A percentile compares a stretch with the other conserved stretches of the same genome.
phyloP scores from a whole-genome alignment of 805 yeast genomes.

The Candida glaebosa region DNA sequence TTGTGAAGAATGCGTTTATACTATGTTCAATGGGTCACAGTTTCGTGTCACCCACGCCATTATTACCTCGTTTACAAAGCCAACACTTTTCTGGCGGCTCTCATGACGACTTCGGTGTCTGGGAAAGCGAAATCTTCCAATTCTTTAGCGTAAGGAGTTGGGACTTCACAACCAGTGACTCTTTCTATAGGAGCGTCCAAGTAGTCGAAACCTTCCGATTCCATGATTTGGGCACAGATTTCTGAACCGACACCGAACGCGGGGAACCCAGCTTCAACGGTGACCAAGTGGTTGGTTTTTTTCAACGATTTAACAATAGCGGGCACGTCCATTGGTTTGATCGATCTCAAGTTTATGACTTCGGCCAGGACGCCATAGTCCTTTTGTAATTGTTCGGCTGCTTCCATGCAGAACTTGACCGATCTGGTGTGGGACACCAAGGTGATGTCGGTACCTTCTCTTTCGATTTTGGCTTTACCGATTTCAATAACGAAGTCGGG shows the following conservation, averaged over 20 bases:
- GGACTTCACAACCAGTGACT: slow-evolving; percentile 99
- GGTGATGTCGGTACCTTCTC: slow-evolving; percentile 87
- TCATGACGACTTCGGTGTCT: slow-evolving; percentile 82
- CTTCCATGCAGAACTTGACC: slow-evolving; percentile 79
- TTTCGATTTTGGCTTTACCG: slow-evolving; percentile 94
- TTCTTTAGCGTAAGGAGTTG: slow-evolving; percentile 96
- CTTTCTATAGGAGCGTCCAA: slow-evolving; percentile 98
- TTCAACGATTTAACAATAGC: slow-evolving; percentile 83
- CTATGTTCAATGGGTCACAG: no score
- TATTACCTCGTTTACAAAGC: no score
- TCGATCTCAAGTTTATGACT: slow-evolving; percentile 92
- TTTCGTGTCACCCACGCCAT: no score
- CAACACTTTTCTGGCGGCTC: slow-evolving; percentile 80
- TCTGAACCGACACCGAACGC: slow-evolving; percentile 98
- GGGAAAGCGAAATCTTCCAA: slow-evolving; percentile 99
- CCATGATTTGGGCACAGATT: slow-evolving; percentile 96
- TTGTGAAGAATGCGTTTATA: not conserved
- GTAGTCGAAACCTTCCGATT: slow-evolving; percentile 96
- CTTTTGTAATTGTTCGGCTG: slow-evolving; percentile 83
- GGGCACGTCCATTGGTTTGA: slow-evolving; percentile 92
- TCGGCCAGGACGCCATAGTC: slow-evolving; percentile 88
- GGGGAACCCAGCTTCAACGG: slow-evolving; percentile 98
- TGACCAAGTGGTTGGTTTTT: slow-evolving; percentile 94
- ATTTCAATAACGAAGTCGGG: slow-evolving; percentile 90
- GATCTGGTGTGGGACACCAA: slow-evolving; percentile 91